A percentile compares a stretch with the other conserved stretches of the same genome.
Conservation (phyloP, 2,329 filamentous ascomycete species). For the Exophiala sideris region DNA sequence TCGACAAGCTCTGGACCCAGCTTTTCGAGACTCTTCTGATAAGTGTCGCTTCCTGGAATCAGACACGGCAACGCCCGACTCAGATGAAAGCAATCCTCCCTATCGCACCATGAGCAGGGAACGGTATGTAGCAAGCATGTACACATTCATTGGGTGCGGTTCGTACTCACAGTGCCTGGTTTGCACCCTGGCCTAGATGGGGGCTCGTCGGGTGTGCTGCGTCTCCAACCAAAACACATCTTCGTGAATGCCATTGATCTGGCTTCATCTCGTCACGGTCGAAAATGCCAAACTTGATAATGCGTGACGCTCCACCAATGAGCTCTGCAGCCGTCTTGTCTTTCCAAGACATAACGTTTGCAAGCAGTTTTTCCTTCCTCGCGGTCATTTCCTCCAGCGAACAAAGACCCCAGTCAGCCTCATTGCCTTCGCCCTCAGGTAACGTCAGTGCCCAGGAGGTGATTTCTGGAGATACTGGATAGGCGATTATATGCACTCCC, state of each 20-base stretch:
- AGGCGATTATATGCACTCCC: conserved; percentile 19
- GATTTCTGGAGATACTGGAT: conserved; percentile 11
- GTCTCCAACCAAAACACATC: conserved; percentile 11
- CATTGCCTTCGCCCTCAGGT: conserved; percentile 8
- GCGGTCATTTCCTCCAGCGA: conserved; percentile 10
- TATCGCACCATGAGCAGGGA: no score
- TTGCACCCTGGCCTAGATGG: conserved; percentile 15
- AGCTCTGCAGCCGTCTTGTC: conserved; percentile 3
- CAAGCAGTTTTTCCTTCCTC: conserved; percentile 8
- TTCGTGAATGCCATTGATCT: conserved; percentile 12
- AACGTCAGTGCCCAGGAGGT: conserved; percentile 17
- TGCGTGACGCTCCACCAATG: conserved; percentile 4
- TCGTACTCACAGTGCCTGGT: conserved; percentile 15
- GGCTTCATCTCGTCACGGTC: conserved; percentile 15
- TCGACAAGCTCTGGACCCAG: no score
- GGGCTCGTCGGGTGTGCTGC: conserved; percentile 18
- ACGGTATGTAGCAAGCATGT: no score
- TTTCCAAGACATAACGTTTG: conserved; percentile 4
- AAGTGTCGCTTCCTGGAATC: no score
- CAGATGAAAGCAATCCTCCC: no score
- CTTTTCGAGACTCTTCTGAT: no score
- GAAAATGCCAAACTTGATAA: conserved; percentile 21
- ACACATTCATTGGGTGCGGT: no score
- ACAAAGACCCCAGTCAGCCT: conserved; percentile 14
- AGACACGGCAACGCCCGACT: no score